These are phyloP conservation scores for Sungouiella thailandica DNA, from an alignment of 805 yeast species.

Conservation along the genomic window DNA sequence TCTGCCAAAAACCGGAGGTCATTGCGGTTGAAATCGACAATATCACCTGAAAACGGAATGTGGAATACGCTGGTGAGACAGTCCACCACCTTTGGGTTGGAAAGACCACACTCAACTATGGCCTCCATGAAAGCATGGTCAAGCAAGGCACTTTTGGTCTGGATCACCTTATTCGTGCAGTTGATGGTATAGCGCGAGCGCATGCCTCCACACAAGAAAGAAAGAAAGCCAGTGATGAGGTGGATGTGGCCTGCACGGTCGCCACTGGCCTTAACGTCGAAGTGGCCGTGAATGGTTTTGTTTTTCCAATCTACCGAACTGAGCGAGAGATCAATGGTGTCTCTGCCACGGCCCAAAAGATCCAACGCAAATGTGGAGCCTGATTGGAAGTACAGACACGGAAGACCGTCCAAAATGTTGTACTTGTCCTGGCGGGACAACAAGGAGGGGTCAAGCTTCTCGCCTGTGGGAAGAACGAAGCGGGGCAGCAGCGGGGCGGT, in stretches of 20 bases:
- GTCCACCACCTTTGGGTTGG: neutral
- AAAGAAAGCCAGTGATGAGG: constrained; percentile 3
- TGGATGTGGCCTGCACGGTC: constrained; percentile 2
- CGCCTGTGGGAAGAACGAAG: too few species aligned
- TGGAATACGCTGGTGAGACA: constrained; percentile 1
- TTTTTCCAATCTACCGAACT: constrained; percentile 6
- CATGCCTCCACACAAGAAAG: constrained; percentile 7
- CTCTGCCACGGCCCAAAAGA: neutral
- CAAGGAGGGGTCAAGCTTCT: neutral
- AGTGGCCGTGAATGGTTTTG: constrained; percentile 7
- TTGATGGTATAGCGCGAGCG: constrained; percentile 3
- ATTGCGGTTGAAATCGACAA: constrained; percentile 31
- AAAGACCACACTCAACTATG: constrained; percentile 3
- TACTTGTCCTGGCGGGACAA: neutral
- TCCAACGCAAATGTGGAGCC: constrained; percentile 8
- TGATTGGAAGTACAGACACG: constrained; percentile 9
- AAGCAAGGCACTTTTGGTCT: constrained; percentile 3
- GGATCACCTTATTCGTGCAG: constrained; percentile 4
- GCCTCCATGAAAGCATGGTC: constrained; percentile 5
- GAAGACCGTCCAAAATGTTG: constrained; percentile 7
- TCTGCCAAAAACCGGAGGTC: constrained; percentile 28
- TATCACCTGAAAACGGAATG: constrained; percentile 20
- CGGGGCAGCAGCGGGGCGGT: too few species aligned
- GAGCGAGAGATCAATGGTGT: constrained; percentile 5
- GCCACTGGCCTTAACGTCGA: neutral